These are phyloP conservation scores for Uronychia setigera DNA, from an alignment of 73 alveolate species.

Conservation along the genomic window DNA sequence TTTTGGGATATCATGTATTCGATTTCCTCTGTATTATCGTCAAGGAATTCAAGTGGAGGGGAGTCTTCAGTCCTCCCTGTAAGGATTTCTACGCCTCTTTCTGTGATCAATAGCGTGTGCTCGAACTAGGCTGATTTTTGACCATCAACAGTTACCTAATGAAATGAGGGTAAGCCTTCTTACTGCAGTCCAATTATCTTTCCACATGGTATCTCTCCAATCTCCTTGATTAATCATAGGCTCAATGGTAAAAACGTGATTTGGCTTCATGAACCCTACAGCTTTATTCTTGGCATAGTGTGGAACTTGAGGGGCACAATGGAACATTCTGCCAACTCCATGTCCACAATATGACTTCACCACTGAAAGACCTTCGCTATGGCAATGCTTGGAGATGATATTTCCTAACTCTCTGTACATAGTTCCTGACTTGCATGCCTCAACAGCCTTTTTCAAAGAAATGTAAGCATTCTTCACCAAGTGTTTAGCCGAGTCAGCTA, in stretches of 20 bases:
- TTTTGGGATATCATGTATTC: neutral
- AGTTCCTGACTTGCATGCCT: slow-evolving; percentile 81
- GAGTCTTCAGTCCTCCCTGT: slow-evolving; percentile 84
- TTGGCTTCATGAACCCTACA: slow-evolving; percentile 95
- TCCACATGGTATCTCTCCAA: slow-evolving; percentile 91
- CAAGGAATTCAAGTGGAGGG: slow-evolving; percentile 80
- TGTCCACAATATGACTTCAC: slow-evolving; percentile 92
- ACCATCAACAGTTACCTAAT: slow-evolving; percentile 88
- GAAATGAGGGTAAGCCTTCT: neutral
- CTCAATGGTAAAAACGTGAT: slow-evolving; percentile 96
- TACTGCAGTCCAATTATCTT: slow-evolving; percentile 93
- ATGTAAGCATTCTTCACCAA: slow-evolving; percentile 83
- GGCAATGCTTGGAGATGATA: slow-evolving; percentile 65
- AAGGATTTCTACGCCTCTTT: slow-evolving; percentile 82
- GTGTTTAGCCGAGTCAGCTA: slow-evolving; percentile 76
- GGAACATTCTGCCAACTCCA: slow-evolving; percentile 94
- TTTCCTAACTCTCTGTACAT: slow-evolving; percentile 81
- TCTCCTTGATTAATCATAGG: slow-evolving; percentile 96
- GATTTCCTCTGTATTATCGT: slow-evolving; percentile 1
- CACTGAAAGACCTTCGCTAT: slow-evolving; percentile 74
- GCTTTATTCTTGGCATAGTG: slow-evolving; percentile 94
- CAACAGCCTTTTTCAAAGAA: slow-evolving; percentile 80
- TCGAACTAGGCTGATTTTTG: slow-evolving; percentile 90
- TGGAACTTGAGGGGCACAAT: slow-evolving; percentile 88
- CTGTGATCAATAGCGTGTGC: slow-evolving; percentile 93